These are phyloP conservation scores for Aspergillus steynii DNA, from an alignment of 495 filamentous ascomycete species.

Conservation along the genomic window DNA sequence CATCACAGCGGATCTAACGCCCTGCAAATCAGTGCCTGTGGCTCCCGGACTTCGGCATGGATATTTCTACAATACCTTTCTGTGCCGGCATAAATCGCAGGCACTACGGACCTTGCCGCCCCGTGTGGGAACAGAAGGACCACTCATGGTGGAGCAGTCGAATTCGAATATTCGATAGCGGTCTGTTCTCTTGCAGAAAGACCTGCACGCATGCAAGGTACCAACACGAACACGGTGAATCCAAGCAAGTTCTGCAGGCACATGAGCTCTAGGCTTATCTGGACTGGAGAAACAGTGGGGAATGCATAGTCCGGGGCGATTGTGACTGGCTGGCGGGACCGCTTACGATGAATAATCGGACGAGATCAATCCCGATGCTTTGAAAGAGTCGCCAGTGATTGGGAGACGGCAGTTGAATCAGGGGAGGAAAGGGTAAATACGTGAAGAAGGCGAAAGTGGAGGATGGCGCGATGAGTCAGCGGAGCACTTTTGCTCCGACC, in stretches of 20 bases:
- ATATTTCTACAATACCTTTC: constrained; percentile 18
- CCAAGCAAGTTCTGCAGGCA: neutral
- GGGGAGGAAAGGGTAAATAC: neutral
- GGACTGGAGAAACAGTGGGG: neutral
- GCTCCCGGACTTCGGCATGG: neutral
- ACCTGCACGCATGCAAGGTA: neutral
- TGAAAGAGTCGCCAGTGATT: neutral
- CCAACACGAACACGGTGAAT: neutral
- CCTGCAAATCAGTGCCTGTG: neutral
- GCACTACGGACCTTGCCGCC: constrained; percentile 1
- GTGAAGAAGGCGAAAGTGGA: neutral
- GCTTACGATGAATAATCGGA: neutral
- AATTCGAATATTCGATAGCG: neutral
- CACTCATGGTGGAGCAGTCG: neutral
- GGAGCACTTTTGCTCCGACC: neutral
- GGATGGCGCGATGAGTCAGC: neutral
- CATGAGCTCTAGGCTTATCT: neutral
- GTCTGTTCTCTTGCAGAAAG: neutral
- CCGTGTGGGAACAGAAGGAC: neutral
- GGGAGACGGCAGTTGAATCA: neutral
- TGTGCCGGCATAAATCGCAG: constrained; percentile 19
- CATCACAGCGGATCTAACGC: constrained; percentile 30
- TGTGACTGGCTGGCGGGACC: neutral
- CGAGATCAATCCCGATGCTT: neutral
- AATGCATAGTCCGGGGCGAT: neutral